These are phyloP conservation scores for Plasmodium gallinaceum DNA, from an alignment of 169 alveolate species.

Conservation along the genomic window DNA sequence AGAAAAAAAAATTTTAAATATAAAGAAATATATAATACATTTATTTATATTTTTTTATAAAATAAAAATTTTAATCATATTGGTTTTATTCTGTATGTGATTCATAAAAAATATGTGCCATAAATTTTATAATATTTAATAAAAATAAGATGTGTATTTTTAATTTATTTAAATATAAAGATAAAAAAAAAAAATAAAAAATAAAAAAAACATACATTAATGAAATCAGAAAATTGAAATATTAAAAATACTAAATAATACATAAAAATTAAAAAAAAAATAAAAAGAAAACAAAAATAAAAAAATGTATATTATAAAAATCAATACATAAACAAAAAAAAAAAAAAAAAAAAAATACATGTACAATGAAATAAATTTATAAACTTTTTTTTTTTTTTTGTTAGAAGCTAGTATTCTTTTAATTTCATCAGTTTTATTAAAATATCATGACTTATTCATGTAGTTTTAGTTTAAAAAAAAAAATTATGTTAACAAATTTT, in stretches of 20 bases:
- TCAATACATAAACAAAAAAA: not conserved
- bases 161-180: not conserved
- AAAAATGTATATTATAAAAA: not conserved
- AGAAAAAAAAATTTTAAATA: not conserved
- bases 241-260: not conserved
- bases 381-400: slow-evolving; percentile 4
- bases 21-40: no score
- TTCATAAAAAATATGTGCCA: slow-evolving; percentile 10
- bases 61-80: not conserved
- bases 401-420: not conserved
- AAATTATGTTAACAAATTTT: not conserved
- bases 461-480: not conserved
- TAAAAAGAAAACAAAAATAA: not conserved
- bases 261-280: not conserved
- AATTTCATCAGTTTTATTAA: not conserved
- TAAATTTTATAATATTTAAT: not conserved
- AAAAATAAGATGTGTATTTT: not conserved
- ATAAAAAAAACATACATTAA: not conserved
- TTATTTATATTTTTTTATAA: slow-evolving; percentile 2
- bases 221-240: not conserved
- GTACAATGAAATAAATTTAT: not conserved
- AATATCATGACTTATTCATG: slow-evolving; percentile 7
- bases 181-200: slow-evolving; percentile 1
- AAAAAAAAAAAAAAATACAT: not conserved
- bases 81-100: slow-evolving; percentile 11